Conservation (phyloP, 805 yeast species). For the Candida verbasci region DNA sequence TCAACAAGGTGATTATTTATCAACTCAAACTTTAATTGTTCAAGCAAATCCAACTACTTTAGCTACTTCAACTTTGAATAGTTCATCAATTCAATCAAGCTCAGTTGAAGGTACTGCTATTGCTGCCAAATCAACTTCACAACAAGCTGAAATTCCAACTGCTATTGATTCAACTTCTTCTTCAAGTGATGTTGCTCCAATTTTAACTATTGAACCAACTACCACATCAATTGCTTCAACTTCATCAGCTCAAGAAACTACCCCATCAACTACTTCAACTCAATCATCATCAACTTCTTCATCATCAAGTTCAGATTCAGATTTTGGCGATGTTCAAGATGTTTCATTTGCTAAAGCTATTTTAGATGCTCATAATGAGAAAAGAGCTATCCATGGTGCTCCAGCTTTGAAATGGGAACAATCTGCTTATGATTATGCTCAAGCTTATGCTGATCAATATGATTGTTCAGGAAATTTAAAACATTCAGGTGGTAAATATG, state of each 20-base stretch:
- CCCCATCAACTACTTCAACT: slow-evolving; percentile 9
- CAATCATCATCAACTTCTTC: slow-evolving; percentile 1
- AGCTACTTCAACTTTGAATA: slow-evolving; percentile 10
- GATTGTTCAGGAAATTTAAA: slow-evolving; percentile 38
- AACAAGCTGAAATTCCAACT: neutral
- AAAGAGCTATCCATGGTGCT: slow-evolving; percentile 52
- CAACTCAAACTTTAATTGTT: slow-evolving; percentile 5
- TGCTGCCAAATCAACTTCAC: slow-evolving; percentile 5
- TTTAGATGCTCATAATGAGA: slow-evolving; percentile 57
- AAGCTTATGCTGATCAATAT: slow-evolving; percentile 40
- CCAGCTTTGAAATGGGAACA: slow-evolving; percentile 52
- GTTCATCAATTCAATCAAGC: slow-evolving; percentile 9
- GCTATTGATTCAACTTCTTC: neutral
- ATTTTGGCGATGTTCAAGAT: slow-evolving; percentile 13
- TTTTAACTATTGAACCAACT: neutral
- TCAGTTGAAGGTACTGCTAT: slow-evolving; percentile 19
- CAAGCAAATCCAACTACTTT: slow-evolving; percentile 9
- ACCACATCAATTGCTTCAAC: neutral
- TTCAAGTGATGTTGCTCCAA: neutral
- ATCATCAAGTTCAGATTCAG: slow-evolving; percentile 4
- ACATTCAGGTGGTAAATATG: slow-evolving; percentile 37
- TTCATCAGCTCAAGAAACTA: slow-evolving; percentile 10
- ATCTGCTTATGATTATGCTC: slow-evolving; percentile 51
- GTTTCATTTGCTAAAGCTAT: slow-evolving; percentile 38
- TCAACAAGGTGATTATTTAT: slow-evolving; percentile 2